Base-by-base conservation (phyloP, 495 filamentous ascomycete genomes). In the Venustampulla echinocandica region DNA sequence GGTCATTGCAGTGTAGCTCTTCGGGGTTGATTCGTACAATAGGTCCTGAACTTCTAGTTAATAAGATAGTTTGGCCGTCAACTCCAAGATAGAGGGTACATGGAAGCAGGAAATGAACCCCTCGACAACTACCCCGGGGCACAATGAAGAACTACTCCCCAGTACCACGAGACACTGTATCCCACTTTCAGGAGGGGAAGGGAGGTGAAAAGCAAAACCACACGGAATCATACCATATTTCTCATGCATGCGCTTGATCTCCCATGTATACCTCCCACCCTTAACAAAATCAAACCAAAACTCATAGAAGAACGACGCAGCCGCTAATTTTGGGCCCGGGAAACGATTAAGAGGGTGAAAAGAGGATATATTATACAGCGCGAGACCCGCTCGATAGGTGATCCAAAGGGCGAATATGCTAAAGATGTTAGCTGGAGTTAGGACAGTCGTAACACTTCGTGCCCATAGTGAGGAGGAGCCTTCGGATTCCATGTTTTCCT, bases 1-100 rank as follows among this genome's bases (percentile, higher is more conserved):
- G 69, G 55, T 79, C 73, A 17, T 64, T 54, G 49, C 79, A 63
- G 45, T 78, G 75, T 0, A 82, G 33, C 44, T 81, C 77, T 35
- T 67, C 53, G 0, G 80, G 77, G 37, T 61, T 74, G 59, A 82
- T 79, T 15, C 79, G 69, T 3, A 81, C 62, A 39, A 82, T 78
- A 2, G 78, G 77, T 5, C 78, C 75, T 47, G 15, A 37, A 37
- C n/a, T n/a, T n/a, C n/a, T 6, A 30, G 13, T 7, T 30, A 6
- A 7, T 74, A 28, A 13, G 5, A 10, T 43, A 6, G 22, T 7
- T 30, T 30, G 27, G 27, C 13, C 27, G 6, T 30, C 27, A 30
- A 7, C 39, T n/a, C n/a, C n/a, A n/a, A n/a, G n/a, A n/a, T n/a
- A n/a, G n/a, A n/a, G n/a, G n/a, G n/a, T n/a, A n/a, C n/a, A n/a